Percentiles rank a stretch among this genome's conserved stretches.
Conservation (phyloP, 177 flowering plant genomes). For the Vitis hybrid region DNA sequence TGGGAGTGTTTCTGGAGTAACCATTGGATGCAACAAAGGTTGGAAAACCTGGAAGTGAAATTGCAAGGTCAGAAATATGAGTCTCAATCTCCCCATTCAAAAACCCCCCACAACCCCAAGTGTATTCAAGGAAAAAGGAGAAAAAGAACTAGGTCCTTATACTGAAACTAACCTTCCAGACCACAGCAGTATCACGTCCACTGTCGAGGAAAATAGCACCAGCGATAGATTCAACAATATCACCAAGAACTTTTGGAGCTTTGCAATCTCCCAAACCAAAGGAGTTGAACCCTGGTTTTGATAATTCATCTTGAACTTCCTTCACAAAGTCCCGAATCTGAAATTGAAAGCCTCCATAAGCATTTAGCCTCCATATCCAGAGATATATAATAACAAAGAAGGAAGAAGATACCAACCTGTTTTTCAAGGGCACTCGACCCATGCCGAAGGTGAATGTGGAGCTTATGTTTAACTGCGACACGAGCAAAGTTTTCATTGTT, state of each 20-base stretch:
- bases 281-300: slow-evolving; percentile 89
- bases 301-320: slow-evolving; percentile 71
- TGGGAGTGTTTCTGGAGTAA: slow-evolving; percentile 97
- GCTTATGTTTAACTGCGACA: slow-evolving; percentile 88
- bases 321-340: slow-evolving; percentile 94
- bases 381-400: background rate
- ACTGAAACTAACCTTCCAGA: slow-evolving; percentile 75
- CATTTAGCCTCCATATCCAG: background rate
- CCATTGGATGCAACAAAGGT: slow-evolving; percentile 91
- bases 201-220: slow-evolving; percentile 95
- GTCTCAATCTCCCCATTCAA: background rate
- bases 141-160: too few relatives aligned
- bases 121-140: background rate
- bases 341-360: slow-evolving; percentile 10
- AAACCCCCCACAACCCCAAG: background rate
- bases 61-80: slow-evolving; percentile 1
- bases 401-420: slow-evolving; percentile 51
- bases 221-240: slow-evolving; percentile 95
- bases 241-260: slow-evolving; percentile 99
- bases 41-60: slow-evolving; percentile 59
- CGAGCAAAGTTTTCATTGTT: slow-evolving; percentile 99
- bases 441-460: slow-evolving; percentile 91
- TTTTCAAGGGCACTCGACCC: slow-evolving; percentile 95
- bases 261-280: slow-evolving; percentile 98
- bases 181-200: slow-evolving; percentile 66